These are phyloP conservation scores for Phytopythium aichiense DNA, from an alignment of 352 stramenopile genomes.

Conservation along the genomic window DNA sequence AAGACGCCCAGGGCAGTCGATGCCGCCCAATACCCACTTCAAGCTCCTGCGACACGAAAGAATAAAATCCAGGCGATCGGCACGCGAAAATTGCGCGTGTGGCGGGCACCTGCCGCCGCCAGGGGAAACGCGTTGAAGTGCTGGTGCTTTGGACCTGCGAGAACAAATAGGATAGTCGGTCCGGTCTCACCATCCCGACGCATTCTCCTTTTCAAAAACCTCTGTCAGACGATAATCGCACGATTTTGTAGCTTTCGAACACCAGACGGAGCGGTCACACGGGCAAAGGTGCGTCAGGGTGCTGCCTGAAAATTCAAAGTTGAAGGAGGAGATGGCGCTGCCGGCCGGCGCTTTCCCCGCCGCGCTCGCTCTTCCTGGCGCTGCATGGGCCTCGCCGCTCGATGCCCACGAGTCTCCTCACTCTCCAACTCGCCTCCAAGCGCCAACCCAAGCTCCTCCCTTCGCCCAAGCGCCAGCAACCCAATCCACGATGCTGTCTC, in stretches of 20 bases:
- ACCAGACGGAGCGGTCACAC: neutral
- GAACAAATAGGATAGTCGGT: neutral
- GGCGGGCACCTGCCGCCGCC: neutral
- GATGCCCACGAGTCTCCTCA: neutral
- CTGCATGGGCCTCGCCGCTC: neutral
- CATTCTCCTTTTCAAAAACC: neutral
- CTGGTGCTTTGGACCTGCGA: neutral
- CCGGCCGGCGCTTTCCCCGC: neutral
- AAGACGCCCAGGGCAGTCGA: neutral
- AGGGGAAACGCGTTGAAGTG: constrained; percentile 2
- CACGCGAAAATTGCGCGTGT: neutral
- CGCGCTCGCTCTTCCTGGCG: neutral
- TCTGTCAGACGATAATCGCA: neutral
- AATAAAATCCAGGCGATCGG: neutral
- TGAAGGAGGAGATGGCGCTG: neutral
- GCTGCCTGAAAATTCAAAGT: neutral
- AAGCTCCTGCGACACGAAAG: neutral
- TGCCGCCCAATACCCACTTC: too few species aligned
- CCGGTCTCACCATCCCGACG: neutral
- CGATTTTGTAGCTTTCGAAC: neutral
- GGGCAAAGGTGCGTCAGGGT: neutral
- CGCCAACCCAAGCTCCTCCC: neutral
- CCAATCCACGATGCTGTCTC: neutral
- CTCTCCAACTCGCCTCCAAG: constrained; percentile 2
- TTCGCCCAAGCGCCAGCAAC: neutral